These are phyloP conservation scores for Tricholoma matsutake DNA, from an alignment of 768 basidiomycete species.

Conservation along the genomic window DNA sequence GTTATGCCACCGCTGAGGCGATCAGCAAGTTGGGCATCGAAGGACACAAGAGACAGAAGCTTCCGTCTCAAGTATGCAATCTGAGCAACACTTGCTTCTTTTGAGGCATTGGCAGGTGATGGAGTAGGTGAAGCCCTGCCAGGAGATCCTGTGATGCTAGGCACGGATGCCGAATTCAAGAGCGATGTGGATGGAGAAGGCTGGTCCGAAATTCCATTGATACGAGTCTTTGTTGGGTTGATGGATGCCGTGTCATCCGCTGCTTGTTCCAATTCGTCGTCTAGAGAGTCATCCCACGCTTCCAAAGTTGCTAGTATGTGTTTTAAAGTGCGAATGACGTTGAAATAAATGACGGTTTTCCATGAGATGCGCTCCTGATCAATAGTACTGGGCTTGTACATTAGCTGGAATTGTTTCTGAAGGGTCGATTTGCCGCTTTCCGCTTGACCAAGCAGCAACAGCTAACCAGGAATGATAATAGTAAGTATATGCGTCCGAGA, in stretches of 20 bases:
- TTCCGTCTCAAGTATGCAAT: constrained; percentile 58
- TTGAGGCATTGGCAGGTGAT: constrained; percentile 23
- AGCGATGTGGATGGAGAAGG: constrained; percentile 40
- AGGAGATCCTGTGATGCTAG: constrained; percentile 18
- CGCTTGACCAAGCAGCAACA: constrained; percentile 74
- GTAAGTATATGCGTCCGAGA: constrained; percentile 36
- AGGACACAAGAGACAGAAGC: constrained; percentile 56
- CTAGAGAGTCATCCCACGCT: constrained; percentile 56
- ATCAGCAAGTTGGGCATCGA: constrained; percentile 64
- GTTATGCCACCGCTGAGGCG: constrained; percentile 72
- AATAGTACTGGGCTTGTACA: constrained; percentile 71
- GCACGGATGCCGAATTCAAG: constrained; percentile 21
- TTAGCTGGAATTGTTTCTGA: constrained; percentile 78
- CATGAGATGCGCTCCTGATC: constrained; percentile 70
- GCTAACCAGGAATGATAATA: constrained; percentile 31
- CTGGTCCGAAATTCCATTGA: constrained; percentile 35
- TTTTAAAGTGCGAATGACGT: constrained; percentile 68
- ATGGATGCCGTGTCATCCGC: constrained; percentile 29
- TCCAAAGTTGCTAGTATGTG: constrained; percentile 65
- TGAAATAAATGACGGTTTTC: constrained; percentile 75
- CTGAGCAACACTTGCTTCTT: constrained; percentile 31
- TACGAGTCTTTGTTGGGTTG: constrained; percentile 22
- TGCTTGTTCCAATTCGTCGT: constrained; percentile 38
- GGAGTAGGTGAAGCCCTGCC: constrained; percentile 25
- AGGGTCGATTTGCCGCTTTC: constrained; percentile 78